These are phyloP conservation scores for Pseudopithomyces chartarum DNA, from an alignment of 2,329 filamentous ascomycete species.

Conservation along the genomic window DNA sequence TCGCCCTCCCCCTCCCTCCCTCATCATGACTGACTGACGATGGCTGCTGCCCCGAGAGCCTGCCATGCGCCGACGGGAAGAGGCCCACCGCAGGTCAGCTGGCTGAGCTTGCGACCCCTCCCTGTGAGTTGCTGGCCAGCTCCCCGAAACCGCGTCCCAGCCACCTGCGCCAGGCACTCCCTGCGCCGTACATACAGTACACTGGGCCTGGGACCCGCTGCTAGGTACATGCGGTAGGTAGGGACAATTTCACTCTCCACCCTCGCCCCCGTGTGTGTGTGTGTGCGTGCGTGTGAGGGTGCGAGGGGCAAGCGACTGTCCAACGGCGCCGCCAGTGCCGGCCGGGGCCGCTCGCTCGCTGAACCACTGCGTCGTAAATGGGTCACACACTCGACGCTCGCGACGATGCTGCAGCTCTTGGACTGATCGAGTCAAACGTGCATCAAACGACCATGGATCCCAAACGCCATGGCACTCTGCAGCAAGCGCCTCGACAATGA, in stretches of 20 bases:
- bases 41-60: not conserved
- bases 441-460: slow-evolving; percentile 23
- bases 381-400: slow-evolving; percentile 30
- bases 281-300: slow-evolving; percentile 9
- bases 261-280: not conserved
- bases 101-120: slow-evolving; percentile 14
- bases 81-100: slow-evolving; percentile 17
- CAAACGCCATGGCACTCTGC: slow-evolving; percentile 14
- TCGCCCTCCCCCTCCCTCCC: no score
- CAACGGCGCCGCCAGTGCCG: slow-evolving; percentile 24
- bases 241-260: not conserved
- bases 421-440: slow-evolving; percentile 34
- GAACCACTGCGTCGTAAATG: slow-evolving; percentile 30
- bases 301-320: slow-evolving; percentile 12
- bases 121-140: slow-evolving; percentile 5
- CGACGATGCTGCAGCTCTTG: slow-evolving; percentile 25
- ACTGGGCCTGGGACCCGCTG: not conserved
- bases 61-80: not conserved
- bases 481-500: slow-evolving; percentile 10
- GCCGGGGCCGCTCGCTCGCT: slow-evolving; percentile 18
- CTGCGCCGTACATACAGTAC: not conserved
- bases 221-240: no score
- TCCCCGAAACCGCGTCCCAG: slow-evolving; percentile 8
- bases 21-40: slow-evolving; percentile 19
- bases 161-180: not conserved